Percentiles rank a stretch among this genome's conserved stretches.
Conservation (phyloP, 495 filamentous ascomycete species). For the Penicillium ucsense region DNA sequence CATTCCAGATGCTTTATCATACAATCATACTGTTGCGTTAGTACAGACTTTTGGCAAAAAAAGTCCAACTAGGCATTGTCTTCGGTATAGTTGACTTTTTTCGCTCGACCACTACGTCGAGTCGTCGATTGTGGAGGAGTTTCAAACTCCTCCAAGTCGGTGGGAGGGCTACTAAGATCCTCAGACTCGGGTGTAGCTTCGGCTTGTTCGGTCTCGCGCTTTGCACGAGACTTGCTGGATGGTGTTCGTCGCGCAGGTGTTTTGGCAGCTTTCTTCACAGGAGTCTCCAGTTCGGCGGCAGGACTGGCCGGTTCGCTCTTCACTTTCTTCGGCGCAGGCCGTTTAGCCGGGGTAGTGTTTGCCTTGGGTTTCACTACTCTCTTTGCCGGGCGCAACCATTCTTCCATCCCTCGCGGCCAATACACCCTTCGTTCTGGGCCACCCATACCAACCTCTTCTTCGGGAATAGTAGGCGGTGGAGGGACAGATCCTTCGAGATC, state of each 20-base stretch:
- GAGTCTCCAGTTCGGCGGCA: conserved; percentile 7
- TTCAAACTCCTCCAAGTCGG: conserved; percentile 1
- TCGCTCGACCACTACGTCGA: conserved; percentile 29
- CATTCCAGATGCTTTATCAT: not conserved
- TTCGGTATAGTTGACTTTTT: conserved; percentile 40
- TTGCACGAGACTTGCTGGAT: conserved; percentile 18
- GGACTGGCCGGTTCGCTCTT: conserved; percentile 9
- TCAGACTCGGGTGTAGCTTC: conserved; percentile 22
- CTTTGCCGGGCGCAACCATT: conserved; percentile 79
- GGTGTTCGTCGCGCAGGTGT: conserved; percentile 8
- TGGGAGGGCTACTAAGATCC: conserved; percentile 5
- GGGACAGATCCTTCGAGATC: conserved; percentile 41
- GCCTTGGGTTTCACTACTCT: conserved; percentile 53
- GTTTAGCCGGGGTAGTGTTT: conserved; percentile 14
- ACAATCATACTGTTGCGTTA: not conserved
- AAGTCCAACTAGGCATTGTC: conserved; percentile 19
- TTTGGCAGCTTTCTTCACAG: conserved; percentile 14
- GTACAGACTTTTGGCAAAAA: not conserved
- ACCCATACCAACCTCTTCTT: conserved; percentile 78
- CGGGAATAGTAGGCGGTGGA: conserved; percentile 37
- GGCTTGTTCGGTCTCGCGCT: conserved; percentile 25
- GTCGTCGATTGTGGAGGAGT: not conserved
- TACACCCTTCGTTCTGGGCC: conserved; percentile 80
- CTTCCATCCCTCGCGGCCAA: conserved; percentile 83
- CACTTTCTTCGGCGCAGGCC: conserved; percentile 12